Conservation (phyloP, 495 filamentous ascomycete species). For the Xylaria intraflava region DNA sequence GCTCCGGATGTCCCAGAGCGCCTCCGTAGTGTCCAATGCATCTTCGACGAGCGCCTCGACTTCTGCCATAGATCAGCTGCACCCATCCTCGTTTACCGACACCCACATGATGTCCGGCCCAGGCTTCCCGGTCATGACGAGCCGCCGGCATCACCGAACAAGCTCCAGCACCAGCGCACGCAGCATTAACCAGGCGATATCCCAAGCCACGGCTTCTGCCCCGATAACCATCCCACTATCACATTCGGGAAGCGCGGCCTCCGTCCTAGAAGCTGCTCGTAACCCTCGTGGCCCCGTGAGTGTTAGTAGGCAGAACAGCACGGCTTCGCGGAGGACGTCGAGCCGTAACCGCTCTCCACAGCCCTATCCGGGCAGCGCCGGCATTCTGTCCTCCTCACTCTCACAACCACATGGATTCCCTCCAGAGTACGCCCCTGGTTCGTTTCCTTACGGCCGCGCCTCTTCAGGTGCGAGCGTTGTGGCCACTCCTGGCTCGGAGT, state of each 20-base stretch:
- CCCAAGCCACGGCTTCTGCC: conserved; percentile 23
- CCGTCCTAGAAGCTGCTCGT: conserved; percentile 25
- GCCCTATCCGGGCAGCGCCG: conserved; percentile 15
- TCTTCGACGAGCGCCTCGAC: conserved; percentile 58
- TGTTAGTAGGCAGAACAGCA: conserved; percentile 41
- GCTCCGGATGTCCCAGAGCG: conserved; percentile 72
- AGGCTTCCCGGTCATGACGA: conserved; percentile 34
- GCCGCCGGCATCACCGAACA: conserved; percentile 39
- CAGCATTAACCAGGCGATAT: conserved; percentile 43
- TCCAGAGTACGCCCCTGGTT: conserved; percentile 25
- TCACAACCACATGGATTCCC: conserved; percentile 17
- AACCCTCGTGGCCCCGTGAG: conserved; percentile 25
- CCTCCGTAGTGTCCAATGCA: conserved; percentile 71
- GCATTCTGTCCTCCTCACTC: conserved; percentile 20
- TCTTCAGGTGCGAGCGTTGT: conserved; percentile 26
- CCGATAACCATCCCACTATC: conserved; percentile 21
- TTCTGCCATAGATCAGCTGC: conserved; percentile 29
- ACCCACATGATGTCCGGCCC: conserved; percentile 27
- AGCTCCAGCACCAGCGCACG: conserved; percentile 48
- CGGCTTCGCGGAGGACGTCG: conserved; percentile 33
- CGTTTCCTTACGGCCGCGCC: conserved; percentile 24
- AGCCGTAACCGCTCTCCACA: conserved; percentile 38
- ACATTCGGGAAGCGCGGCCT: conserved; percentile 22
- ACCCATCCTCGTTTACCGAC: conserved; percentile 29
- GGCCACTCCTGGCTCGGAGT: conserved; percentile 30